Evolutionary conservation across 116 monocot species (phyloP).

Genomic region (Trichopus zeylanicus): DNA sequence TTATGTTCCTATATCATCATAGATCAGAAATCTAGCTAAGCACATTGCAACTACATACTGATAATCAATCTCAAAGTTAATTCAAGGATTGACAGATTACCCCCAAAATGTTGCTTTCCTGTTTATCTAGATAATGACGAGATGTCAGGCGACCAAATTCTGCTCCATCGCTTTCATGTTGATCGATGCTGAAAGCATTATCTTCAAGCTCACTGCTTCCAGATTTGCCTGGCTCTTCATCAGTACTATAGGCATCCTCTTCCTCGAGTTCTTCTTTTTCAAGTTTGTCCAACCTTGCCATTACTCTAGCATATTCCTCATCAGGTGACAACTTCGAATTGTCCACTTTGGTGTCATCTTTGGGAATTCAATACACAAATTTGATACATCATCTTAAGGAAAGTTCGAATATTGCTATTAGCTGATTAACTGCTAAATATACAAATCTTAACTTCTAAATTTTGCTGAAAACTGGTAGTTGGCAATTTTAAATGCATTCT

Average conservation of each 20-base stretch:
- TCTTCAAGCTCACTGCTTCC: not conserved
- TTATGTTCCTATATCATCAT: constrained; percentile 4
- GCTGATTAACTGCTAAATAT: no score
- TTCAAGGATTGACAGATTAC: constrained; percentile 15
- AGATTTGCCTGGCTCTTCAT: constrained; percentile 9
- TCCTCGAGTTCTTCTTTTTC: constrained; percentile 60
- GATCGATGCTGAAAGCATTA: constrained; percentile 12
- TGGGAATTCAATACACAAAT: no score
- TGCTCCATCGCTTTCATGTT: constrained; percentile 17
- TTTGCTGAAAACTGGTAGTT: no score
- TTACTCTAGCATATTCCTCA: constrained; percentile 50
- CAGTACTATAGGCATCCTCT: constrained; percentile 6
- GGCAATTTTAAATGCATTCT: no score
- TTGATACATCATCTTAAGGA: no score
- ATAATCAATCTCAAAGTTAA: not conserved
- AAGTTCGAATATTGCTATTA: no score
- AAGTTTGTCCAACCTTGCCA: constrained; percentile 69
- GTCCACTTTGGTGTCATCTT: constrained; percentile 7
- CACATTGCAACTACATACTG: not conserved
- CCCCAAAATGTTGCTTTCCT: constrained; percentile 8
- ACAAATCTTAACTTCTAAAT: no score
- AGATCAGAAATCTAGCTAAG: not conserved
- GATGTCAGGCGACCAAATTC: constrained; percentile 8
- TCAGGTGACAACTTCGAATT: constrained; percentile 24
- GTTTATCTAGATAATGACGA: constrained; percentile 7